phyloP scores from a whole-genome alignment of 129 eudicot genomes.

The Daucus carota region DNA sequence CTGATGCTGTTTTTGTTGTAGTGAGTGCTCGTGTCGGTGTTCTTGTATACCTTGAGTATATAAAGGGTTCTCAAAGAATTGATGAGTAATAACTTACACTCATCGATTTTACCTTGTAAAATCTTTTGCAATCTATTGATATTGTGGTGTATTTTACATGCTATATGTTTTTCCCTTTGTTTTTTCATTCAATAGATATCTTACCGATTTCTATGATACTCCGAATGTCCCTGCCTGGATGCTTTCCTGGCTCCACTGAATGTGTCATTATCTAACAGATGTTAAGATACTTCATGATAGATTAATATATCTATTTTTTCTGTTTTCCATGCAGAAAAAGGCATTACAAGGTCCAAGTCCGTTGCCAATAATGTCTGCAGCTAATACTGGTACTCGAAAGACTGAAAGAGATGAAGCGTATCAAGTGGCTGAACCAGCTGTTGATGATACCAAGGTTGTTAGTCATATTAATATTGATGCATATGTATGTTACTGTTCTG shows the following conservation, averaged over 20 bases:
- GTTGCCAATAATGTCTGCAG: conserved; percentile 21
- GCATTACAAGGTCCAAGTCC: conserved; percentile 37
- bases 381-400: conserved; percentile 15
- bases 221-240: too few relatives aligned
- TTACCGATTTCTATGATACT: too few relatives aligned
- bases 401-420: conserved; percentile 26
- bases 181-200: not conserved
- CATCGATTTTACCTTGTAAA: too few relatives aligned
- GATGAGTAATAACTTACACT: not conserved
- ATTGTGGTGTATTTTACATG: too few relatives aligned
- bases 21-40: too few relatives aligned
- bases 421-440: conserved; percentile 27
- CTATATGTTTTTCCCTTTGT: too few relatives aligned
- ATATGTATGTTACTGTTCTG: not conserved
- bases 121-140: not conserved
- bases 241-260: not conserved
- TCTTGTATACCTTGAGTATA: too few relatives aligned
- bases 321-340: conserved; percentile 29
- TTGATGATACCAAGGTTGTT: conserved; percentile 46
- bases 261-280: not conserved
- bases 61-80: too few relatives aligned
- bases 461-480: not conserved
- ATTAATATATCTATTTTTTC: not conserved
- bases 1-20: too few relatives aligned
- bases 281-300: not conserved